Evolutionary conservation across 208 protist species (phyloP).

Genomic region (Angomonas ambiguus): DNA sequence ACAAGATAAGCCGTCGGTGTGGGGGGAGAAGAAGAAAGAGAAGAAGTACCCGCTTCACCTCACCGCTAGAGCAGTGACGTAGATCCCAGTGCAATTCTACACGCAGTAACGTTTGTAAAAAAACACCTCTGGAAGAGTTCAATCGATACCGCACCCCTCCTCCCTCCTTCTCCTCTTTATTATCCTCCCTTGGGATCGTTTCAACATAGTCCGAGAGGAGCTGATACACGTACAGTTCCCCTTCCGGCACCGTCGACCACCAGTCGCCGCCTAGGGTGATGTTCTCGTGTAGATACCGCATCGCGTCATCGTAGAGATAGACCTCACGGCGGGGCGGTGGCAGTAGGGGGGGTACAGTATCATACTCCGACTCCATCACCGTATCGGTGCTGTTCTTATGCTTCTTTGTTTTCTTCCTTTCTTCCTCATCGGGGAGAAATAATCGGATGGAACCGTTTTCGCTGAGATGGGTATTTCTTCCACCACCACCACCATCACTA

Average conservation of each 20-base stretch:
- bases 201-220: slow-evolving; percentile 25
- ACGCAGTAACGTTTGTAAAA: slow-evolving; percentile 50
- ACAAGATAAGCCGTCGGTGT: slow-evolving; percentile 62
- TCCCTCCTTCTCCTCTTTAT: neutral
- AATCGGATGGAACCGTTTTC: slow-evolving; percentile 40
- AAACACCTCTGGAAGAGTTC: slow-evolving; percentile 34
- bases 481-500: too few species aligned
- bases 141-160: slow-evolving; percentile 7
- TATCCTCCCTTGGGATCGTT: slow-evolving; percentile 5
- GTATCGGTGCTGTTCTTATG: slow-evolving; percentile 29
- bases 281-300: slow-evolving; percentile 54
- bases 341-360: too few species aligned
- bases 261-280: slow-evolving; percentile 73
- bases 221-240: slow-evolving; percentile 67
- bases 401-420: too few species aligned
- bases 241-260: slow-evolving; percentile 60
- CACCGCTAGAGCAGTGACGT: slow-evolving; percentile 72
- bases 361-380: too few species aligned
- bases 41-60: slow-evolving; percentile 88
- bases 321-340: too few species aligned
- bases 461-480: too few species aligned
- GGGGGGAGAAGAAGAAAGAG: slow-evolving; percentile 53
- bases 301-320: slow-evolving; percentile 33
- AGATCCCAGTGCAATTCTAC: slow-evolving; percentile 85
- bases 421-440: too few species aligned